Conservation (phyloP, 331 rosid genomes). For the Malus hybrid region DNA sequence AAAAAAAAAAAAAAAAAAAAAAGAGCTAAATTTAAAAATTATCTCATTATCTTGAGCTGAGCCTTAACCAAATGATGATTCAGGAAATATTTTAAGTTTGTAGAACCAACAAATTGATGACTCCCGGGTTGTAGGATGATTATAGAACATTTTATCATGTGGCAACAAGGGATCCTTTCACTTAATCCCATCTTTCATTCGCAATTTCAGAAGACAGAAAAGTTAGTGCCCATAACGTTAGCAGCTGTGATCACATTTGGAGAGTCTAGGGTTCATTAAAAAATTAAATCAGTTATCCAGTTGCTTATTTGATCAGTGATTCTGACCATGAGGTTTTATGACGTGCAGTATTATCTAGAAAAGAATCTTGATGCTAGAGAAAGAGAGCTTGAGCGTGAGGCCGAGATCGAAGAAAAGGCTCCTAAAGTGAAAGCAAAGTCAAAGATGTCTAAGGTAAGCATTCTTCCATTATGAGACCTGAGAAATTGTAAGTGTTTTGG, state of each 20-base stretch:
- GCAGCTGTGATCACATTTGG: no score
- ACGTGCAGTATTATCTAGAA: conserved; percentile 77
- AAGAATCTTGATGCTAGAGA: conserved; percentile 87
- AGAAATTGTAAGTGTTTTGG: background rate
- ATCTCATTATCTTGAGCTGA: background rate
- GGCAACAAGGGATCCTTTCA: background rate
- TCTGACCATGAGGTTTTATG: conserved; percentile 15
- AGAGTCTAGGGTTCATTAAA: no score
- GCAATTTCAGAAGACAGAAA: background rate
- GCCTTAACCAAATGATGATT: background rate
- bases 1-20: background rate
- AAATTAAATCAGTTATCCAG: no score
- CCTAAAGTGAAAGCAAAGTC: conserved; percentile 95
- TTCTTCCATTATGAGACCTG: background rate
- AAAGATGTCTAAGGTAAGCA: conserved; percentile 88
- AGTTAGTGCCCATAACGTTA: background rate
- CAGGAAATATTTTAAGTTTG: background rate
- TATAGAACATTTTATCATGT: background rate
- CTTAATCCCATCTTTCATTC: background rate
- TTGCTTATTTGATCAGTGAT: background rate
- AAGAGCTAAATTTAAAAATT: background rate
- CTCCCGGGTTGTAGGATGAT: background rate
- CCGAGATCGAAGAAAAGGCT: conserved; percentile 89
- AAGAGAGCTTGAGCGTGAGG: conserved; percentile 81
- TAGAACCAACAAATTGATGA: background rate